Base-by-base conservation (phyloP, 345 rosid species). In the Eutrema heterophyllum region DNA sequence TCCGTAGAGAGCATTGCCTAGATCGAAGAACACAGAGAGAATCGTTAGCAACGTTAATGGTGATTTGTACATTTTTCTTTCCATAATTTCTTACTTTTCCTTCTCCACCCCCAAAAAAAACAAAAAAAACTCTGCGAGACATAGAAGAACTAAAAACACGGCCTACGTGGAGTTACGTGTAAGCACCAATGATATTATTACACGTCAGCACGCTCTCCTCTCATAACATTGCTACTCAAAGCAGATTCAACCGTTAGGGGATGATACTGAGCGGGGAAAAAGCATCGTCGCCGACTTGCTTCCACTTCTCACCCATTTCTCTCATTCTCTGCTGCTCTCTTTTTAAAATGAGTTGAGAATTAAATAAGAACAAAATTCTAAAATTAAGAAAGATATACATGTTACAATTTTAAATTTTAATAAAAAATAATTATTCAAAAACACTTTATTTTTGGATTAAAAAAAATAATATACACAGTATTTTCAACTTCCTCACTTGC, bases 1-100 rank as follows among this genome's bases (percentile, higher is more conserved):
- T 14, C 86, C 93, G 60, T 91, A 94, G 41, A 94, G 82, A 33
- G 93, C 98, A 36, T 76, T 59, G 30, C 85, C 74, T 45, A 72
- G 26, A 35, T 64, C 56, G 65, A 80, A 74, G 56, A 79, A 36
- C 27, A 82, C 10, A 33, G 76, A 57, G 21, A 76, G 41, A 62
- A 73, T 39, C 27, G 76, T 33, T 1, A 79, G 30, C 49, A 76
- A 71, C 41, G 60, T 53, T 46, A 75, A 52, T 29, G 6, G 38
- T 18, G 79, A 77, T 81, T 77, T 74, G 45, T 11, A 41, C 86
- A 84, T 84, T 70, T 62, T 80, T 68, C 24, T 52, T 9, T 56
- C 43, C 66, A 54, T 56, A 5, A 6, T 15, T 46, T n/a, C n/a
- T n/a, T n/a, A n/a, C n/a, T n/a, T n/a, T 27, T 27, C 32, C 32